Percentiles rank a stretch among this genome's conserved stretches.
These are phyloP conservation scores for Citrullus colocynthis DNA, from an alignment of 306 rosid genomes.

Conservation along the genomic window DNA sequence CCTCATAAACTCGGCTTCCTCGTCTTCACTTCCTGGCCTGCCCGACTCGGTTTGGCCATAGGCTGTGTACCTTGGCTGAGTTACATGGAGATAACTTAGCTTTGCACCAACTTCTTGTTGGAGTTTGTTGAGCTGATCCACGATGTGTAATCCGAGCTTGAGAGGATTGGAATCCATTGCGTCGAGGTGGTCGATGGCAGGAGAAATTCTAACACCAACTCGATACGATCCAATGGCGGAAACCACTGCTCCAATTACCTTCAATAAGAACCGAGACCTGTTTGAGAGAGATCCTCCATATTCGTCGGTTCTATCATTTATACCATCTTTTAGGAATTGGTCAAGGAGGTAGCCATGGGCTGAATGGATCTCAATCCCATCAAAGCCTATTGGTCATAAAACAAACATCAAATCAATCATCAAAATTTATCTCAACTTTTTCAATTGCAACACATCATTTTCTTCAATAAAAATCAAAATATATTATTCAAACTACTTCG, in stretches of 20 bases:
- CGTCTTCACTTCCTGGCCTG: conserved; percentile 57
- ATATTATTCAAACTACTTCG: no score
- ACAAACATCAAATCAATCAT: background rate
- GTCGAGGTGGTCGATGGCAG: conserved; percentile 84
- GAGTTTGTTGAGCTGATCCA: conserved; percentile 54
- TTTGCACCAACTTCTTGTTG: conserved; percentile 37
- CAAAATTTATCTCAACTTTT: background rate
- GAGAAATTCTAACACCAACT: conserved; percentile 59
- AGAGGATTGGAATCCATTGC: conserved; percentile 79
- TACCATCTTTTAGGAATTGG: conserved; percentile 35
- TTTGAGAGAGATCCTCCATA: conserved; percentile 63
- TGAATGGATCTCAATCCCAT: conserved; percentile 84
- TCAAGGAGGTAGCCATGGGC: conserved; percentile 79
- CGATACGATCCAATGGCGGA: conserved; percentile 45
- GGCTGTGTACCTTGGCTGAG: conserved; percentile 65
- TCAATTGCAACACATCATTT: background rate
- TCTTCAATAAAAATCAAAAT: no score
- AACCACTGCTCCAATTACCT: conserved; percentile 45
- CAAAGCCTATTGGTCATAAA: conserved; percentile 43
- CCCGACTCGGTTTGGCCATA: conserved; percentile 55
- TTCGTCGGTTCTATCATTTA: conserved; percentile 40
- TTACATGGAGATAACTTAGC: conserved; percentile 73
- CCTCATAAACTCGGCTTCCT: conserved; percentile 45
- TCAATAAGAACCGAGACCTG: conserved; percentile 48
- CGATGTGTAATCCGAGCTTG: conserved; percentile 59